phyloP scores from a whole-genome alignment of 345 rosid species.

The rapeseed (Brassica napus) region DNA sequence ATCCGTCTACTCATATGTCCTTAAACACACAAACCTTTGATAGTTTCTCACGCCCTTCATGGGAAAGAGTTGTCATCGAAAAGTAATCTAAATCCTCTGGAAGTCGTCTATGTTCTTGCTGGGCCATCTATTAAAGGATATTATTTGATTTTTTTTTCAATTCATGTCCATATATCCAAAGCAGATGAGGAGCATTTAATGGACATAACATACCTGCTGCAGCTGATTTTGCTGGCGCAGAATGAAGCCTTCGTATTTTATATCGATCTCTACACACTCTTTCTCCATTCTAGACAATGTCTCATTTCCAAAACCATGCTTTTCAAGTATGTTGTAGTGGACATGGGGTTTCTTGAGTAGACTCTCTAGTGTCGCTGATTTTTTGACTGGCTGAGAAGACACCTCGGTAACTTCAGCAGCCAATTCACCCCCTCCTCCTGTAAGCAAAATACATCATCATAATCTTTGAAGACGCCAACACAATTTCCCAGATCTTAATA shows the following conservation, averaged over 20 bases:
- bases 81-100: slow-evolving; percentile 86
- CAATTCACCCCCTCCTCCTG: slow-evolving; percentile 70
- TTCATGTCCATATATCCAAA: not conserved
- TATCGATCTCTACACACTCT: slow-evolving; percentile 88
- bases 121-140: slow-evolving; percentile 63
- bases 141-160: not conserved
- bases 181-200: not conserved
- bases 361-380: slow-evolving; percentile 75
- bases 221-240: slow-evolving; percentile 77
- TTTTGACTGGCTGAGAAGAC: slow-evolving; percentile 87
- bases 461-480: not conserved
- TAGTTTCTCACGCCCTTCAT: slow-evolving; percentile 92
- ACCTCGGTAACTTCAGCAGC: slow-evolving; percentile 66
- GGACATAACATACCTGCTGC: slow-evolving; percentile 60
- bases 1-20: slow-evolving; percentile 5
- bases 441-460: slow-evolving; percentile 8
- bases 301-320: slow-evolving; percentile 82
- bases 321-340: slow-evolving; percentile 67
- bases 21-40: slow-evolving; percentile 69
- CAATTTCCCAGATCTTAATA: not conserved
- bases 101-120: slow-evolving; percentile 79
- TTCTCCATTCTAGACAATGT: slow-evolving; percentile 70
- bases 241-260: slow-evolving; percentile 94
- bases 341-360: slow-evolving; percentile 94
- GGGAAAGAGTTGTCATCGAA: slow-evolving; percentile 79